These are phyloP conservation scores for Diaporthe sp. DNA, from an alignment of 2,329 filamentous ascomycete species.

Conservation along the genomic window DNA sequence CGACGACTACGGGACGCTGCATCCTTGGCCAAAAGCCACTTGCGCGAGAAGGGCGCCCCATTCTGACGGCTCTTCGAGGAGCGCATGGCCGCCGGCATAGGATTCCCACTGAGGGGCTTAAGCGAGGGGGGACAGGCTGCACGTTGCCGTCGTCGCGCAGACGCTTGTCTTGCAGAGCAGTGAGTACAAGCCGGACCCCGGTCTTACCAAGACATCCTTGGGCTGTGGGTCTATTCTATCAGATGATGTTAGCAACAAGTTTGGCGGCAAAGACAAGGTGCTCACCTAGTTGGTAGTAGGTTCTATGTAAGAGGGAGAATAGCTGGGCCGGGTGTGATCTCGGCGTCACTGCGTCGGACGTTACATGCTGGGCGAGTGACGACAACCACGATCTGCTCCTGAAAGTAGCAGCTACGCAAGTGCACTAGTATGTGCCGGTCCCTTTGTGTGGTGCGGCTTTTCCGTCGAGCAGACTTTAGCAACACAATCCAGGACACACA, in stretches of 20 bases:
- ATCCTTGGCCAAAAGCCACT: conserved; percentile 26
- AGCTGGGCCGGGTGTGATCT: conserved; percentile 8
- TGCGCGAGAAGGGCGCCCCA: conserved; percentile 10
- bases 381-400: not conserved
- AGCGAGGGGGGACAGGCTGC: conserved; percentile 27
- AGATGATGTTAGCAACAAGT: conserved; percentile 17
- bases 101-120: conserved; percentile 25
- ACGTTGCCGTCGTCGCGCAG: conserved; percentile 30
- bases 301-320: not conserved
- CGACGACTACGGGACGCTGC: conserved; percentile 23
- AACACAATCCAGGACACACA: not conserved
- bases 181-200: conserved; percentile 15
- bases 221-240: conserved; percentile 14
- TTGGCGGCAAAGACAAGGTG: not conserved
- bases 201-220: conserved; percentile 6
- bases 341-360: conserved; percentile 25
- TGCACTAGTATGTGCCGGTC: conserved; percentile 18
- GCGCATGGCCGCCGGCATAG: conserved; percentile 30
- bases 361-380: conserved; percentile 24
- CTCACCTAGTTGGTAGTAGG: not conserved
- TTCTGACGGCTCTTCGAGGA: conserved; percentile 22
- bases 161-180: conserved; percentile 23
- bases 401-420: not conserved
- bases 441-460: not conserved
- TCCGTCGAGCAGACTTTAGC: conserved; percentile 6